Evolutionary conservation across 345 rosid species (phyloP).

Genomic region (Brassica nigra): DNA sequence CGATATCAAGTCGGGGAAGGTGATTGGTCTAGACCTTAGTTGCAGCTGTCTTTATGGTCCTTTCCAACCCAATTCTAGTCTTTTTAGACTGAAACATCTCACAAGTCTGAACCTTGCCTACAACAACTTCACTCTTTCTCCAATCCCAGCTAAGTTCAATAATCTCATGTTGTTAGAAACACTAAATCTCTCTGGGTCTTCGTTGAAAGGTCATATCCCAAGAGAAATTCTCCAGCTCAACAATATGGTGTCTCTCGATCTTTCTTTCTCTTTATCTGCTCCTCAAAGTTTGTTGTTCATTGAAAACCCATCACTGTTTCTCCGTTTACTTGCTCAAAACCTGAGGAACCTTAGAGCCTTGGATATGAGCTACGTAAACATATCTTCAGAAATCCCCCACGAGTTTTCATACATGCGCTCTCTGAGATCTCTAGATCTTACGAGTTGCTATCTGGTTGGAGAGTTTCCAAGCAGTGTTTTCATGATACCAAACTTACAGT

Average conservation of each 20-base stretch:
- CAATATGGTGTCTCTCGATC: constrained; percentile 14
- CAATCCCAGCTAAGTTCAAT: background rate
- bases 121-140: constrained; percentile 28
- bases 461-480: background rate
- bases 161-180: background rate
- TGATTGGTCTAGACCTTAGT: constrained; percentile 1
- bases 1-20: background rate
- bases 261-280: background rate
- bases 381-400: background rate
- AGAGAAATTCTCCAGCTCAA: background rate
- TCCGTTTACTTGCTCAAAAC: background rate
- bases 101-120: constrained; percentile 33
- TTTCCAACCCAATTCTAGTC: background rate
- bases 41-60: background rate
- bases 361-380: background rate
- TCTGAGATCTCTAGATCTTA: background rate
- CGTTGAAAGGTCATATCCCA: background rate
- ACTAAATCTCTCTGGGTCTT: background rate
- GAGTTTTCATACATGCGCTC: background rate
- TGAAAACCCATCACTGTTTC: background rate
- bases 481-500: background rate
- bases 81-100: constrained; percentile 4
- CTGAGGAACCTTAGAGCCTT: background rate
- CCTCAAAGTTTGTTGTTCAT: no score
- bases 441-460: background rate